phyloP scores from a whole-genome alignment of 140 eudicot species.

The Erigeron philadelphicus region DNA sequence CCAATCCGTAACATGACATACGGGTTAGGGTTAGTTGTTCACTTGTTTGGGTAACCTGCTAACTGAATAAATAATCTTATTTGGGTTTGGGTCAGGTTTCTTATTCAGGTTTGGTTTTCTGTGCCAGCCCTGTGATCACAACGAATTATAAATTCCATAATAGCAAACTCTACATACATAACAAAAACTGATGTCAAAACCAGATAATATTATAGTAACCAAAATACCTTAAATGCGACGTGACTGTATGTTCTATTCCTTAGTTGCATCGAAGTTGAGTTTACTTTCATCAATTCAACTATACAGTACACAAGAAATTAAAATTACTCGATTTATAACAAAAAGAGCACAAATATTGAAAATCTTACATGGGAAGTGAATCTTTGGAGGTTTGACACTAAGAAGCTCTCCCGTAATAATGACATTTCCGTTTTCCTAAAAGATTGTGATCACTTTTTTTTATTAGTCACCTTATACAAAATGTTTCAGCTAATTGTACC shows the following conservation, averaged over 20 bases:
- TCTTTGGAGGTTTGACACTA: conserved; percentile 59
- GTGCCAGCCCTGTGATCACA: background rate
- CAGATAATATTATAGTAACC: background rate
- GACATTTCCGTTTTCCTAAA: background rate
- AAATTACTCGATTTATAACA: background rate
- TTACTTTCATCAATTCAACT: background rate
- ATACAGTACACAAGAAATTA: background rate
- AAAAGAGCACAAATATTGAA: background rate
- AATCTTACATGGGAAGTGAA: conserved; percentile 57
- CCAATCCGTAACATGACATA: too few species aligned
- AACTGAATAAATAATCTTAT: too few species aligned
- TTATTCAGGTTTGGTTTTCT: too few species aligned
- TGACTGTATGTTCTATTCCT: background rate
- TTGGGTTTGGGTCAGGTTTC: too few species aligned
- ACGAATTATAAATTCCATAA: too few species aligned
- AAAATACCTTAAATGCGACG: conserved; percentile 33
- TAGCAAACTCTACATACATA: background rate
- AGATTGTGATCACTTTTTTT: background rate
- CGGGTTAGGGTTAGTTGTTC: too few species aligned
- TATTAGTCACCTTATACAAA: background rate
- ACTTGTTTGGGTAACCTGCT: too few species aligned
- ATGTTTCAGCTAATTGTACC: background rate
- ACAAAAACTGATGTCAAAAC: background rate
- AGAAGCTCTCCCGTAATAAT: background rate
- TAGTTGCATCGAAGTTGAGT: background rate